Evolutionary conservation across 306 rosid species (phyloP).

Genomic region (Cicer arietinum): DNA sequence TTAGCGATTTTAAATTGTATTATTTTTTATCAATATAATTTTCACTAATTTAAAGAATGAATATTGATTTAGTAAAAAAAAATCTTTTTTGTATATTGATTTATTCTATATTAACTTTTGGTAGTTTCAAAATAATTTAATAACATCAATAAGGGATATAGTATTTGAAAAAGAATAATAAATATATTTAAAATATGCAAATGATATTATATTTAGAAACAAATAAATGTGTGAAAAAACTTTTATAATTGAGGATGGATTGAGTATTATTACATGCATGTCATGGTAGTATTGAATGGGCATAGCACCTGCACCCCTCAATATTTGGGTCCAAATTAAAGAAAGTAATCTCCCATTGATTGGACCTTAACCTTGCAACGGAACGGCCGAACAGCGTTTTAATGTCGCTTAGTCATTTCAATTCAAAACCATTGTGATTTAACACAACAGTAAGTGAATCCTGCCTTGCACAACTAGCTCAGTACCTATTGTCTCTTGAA

Average conservation of each 20-base stretch:
- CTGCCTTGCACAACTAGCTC: conserved; percentile 7
- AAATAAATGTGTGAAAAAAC: too few relatives aligned
- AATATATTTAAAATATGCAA: too few relatives aligned
- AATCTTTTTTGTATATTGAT: too few relatives aligned
- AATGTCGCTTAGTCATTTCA: conserved; percentile 42
- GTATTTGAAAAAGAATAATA: too few relatives aligned
- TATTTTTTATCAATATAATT: too few relatives aligned
- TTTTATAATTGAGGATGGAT: not conserved
- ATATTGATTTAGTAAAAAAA: too few relatives aligned
- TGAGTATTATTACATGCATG: not conserved
- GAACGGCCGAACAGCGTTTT: conserved; percentile 4
- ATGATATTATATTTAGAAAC: too few relatives aligned
- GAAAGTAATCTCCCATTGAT: conserved; percentile 7
- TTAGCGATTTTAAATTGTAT: too few relatives aligned
- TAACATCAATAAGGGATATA: not conserved
- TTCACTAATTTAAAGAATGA: too few relatives aligned
- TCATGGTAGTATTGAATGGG: not conserved
- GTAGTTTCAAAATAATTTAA: too few relatives aligned
- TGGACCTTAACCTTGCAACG: conserved; percentile 13
- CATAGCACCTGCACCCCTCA: conserved; percentile 9
- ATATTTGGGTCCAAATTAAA: conserved; percentile 5
- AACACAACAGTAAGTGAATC: conserved; percentile 4
- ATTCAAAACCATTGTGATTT: conserved; percentile 32
- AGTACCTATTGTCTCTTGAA: not conserved
- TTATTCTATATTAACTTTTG: too few relatives aligned